A percentile compares a stretch with the other conserved stretches of the same genome.
phyloP scores from a whole-genome alignment of 192 early-diverging fungal genomes.

The Gamsiella multidivaricata region DNA sequence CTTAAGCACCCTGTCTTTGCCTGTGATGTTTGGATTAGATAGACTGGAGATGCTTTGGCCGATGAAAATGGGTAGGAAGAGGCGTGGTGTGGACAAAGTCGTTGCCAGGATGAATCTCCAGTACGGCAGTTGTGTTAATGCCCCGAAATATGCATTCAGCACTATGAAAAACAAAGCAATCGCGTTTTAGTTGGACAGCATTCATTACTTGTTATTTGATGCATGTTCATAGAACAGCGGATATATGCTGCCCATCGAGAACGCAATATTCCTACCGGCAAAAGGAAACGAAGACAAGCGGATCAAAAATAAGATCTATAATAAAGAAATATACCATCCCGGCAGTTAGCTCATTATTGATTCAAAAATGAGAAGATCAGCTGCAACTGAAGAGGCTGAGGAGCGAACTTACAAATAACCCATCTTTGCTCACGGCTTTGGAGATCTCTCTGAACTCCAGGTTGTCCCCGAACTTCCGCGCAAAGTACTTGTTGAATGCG shows the following conservation, averaged over 20 bases:
- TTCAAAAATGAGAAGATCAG: too few relatives aligned
- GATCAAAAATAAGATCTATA: constrained; percentile 39
- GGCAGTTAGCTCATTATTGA: not conserved
- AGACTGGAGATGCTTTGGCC: constrained; percentile 38
- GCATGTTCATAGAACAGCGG: too few relatives aligned
- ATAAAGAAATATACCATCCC: not conserved
- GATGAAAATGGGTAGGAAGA: constrained; percentile 43
- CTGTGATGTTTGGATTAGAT: constrained; percentile 23
- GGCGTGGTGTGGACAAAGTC: constrained; percentile 27
- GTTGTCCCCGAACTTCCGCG: constrained; percentile 26
- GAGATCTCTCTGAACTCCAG: constrained; percentile 41
- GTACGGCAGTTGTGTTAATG: constrained; percentile 35
- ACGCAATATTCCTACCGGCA: constrained; percentile 10
- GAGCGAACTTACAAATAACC: constrained; percentile 30
- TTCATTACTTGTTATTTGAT: too few relatives aligned
- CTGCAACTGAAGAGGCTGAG: too few relatives aligned
- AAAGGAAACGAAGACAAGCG: constrained; percentile 45
- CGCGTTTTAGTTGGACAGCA: not conserved
- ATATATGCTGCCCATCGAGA: not conserved
- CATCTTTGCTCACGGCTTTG: constrained; percentile 46
- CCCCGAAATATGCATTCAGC: constrained; percentile 41
- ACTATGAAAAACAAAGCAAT: constrained; percentile 13
- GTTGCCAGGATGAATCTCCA: constrained; percentile 44
- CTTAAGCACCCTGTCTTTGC: constrained; percentile 25
- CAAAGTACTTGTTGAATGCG: constrained; percentile 23